These are phyloP conservation scores for Trichosanthes truncata DNA, from an alignment of 306 rosid species.

Conservation along the genomic window DNA sequence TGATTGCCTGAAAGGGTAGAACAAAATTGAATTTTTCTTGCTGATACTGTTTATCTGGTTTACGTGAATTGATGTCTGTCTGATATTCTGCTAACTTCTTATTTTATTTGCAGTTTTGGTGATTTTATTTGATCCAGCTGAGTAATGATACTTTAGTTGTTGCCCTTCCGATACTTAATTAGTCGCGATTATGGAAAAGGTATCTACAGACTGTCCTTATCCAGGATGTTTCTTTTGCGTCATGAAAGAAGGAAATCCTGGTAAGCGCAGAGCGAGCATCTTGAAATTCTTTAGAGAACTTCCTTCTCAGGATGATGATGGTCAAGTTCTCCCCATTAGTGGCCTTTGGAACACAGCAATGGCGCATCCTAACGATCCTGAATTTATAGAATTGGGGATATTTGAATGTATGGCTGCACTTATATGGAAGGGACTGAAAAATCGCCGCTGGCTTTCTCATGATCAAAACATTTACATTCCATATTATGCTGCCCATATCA, in stretches of 20 bases:
- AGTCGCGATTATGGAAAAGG: slow-evolving; percentile 59
- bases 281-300: slow-evolving; percentile 88
- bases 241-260: slow-evolving; percentile 98
- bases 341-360: slow-evolving; percentile 99
- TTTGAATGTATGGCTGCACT: slow-evolving; percentile 96
- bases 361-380: slow-evolving; percentile 99
- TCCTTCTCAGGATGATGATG: slow-evolving; percentile 92
- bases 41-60: not conserved
- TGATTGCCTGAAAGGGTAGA: not conserved
- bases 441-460: slow-evolving; percentile 93
- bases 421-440: slow-evolving; percentile 94
- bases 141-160: slow-evolving; percentile 24
- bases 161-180: slow-evolving; percentile 12
- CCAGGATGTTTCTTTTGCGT: slow-evolving; percentile 99
- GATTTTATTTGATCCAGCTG: slow-evolving; percentile 22
- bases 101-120: not conserved
- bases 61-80: not conserved
- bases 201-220: slow-evolving; percentile 84
- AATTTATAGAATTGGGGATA: slow-evolving; percentile 82
- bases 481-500: slow-evolving; percentile 92
- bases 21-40: not conserved
- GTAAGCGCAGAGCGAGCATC: slow-evolving; percentile 81
- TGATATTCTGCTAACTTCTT: not conserved
- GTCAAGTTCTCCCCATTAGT: slow-evolving; percentile 98
- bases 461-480: slow-evolving; percentile 97